Evolutionary conservation across 2,329 filamentous ascomycete genomes (phyloP).

Genomic region (Drechslera avenae): DNA sequence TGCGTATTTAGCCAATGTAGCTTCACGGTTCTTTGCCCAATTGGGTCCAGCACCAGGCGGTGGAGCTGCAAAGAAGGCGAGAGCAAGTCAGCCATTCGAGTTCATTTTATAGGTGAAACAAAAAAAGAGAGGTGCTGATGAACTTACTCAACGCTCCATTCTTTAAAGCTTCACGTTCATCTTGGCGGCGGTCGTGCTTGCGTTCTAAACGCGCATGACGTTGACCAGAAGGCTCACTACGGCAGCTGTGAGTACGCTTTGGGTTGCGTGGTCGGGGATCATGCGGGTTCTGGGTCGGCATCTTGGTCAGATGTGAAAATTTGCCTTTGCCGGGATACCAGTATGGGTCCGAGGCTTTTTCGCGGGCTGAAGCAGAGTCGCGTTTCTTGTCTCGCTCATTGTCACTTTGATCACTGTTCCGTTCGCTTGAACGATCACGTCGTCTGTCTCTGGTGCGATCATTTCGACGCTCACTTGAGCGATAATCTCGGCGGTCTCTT

Average conservation of each 20-base stretch:
- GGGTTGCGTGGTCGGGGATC: constrained; percentile 1
- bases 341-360: neutral
- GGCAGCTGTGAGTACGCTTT: neutral
- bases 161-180: neutral
- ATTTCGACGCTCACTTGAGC: too few species aligned
- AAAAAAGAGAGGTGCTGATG: too few species aligned
- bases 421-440: too few species aligned
- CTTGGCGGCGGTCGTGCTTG: constrained; percentile 3
- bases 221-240: neutral
- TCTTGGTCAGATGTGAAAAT: constrained; percentile 3
- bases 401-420: too few species aligned
- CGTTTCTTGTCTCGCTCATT: neutral
- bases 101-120: too few species aligned
- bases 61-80: neutral
- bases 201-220: constrained; percentile 1
- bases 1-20: constrained; percentile 3
- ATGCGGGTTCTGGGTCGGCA: neutral
- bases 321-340: constrained; percentile 4
- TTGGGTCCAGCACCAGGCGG: constrained; percentile 6
- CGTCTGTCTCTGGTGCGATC: too few species aligned
- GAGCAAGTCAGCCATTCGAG: neutral
- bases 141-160: neutral
- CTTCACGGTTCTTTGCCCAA: constrained; percentile 11
- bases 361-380: neutral
- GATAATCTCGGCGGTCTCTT: too few species aligned